A percentile compares a stretch with the other conserved stretches of the same genome.
phyloP scores from a whole-genome alignment of 2,329 filamentous ascomycete species.

The Aureobasidium mangrovei region DNA sequence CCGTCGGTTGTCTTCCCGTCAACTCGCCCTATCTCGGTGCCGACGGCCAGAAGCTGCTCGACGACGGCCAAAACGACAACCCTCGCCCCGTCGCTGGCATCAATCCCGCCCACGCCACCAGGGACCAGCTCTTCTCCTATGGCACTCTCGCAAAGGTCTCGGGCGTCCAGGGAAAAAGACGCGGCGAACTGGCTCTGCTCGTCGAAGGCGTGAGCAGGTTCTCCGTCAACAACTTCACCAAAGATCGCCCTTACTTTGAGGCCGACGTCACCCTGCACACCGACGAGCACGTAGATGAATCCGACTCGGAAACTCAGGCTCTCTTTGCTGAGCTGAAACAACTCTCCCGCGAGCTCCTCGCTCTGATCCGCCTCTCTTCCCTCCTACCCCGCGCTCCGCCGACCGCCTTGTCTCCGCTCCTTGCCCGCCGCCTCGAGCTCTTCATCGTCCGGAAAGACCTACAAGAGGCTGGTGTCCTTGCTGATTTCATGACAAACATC shows the following conservation, averaged over 20 bases:
- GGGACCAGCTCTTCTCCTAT: conserved; percentile 66
- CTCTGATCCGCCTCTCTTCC: conserved; percentile 73
- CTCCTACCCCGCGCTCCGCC: conserved; percentile 64
- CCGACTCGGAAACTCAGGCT: conserved; percentile 58
- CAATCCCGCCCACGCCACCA: conserved; percentile 36
- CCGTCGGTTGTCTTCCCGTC: conserved; percentile 81
- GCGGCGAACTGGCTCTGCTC: conserved; percentile 63
- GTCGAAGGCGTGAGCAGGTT: conserved; percentile 80
- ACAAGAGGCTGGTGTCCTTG: conserved; percentile 72
- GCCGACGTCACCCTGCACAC: conserved; percentile 64
- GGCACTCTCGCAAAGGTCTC: conserved; percentile 57
- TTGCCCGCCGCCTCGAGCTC: conserved; percentile 76
- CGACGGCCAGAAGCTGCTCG: conserved; percentile 67
- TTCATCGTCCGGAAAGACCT: conserved; percentile 79
- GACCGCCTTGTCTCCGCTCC: conserved; percentile 65
- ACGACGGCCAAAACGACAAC: conserved; percentile 44
- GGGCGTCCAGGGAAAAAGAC: conserved; percentile 39
- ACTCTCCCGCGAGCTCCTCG: conserved; percentile 76
- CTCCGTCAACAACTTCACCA: conserved; percentile 61
- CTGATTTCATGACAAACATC: conserved; percentile 95
- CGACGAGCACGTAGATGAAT: conserved; percentile 42
- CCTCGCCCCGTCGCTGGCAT: conserved; percentile 46
- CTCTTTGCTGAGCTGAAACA: conserved; percentile 75
- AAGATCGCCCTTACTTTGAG: conserved; percentile 80
- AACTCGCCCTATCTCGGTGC: conserved; percentile 64